Evolutionary conservation across 2,329 filamentous ascomycete species (phyloP).

Genomic region (Microascus cirrosus): DNA sequence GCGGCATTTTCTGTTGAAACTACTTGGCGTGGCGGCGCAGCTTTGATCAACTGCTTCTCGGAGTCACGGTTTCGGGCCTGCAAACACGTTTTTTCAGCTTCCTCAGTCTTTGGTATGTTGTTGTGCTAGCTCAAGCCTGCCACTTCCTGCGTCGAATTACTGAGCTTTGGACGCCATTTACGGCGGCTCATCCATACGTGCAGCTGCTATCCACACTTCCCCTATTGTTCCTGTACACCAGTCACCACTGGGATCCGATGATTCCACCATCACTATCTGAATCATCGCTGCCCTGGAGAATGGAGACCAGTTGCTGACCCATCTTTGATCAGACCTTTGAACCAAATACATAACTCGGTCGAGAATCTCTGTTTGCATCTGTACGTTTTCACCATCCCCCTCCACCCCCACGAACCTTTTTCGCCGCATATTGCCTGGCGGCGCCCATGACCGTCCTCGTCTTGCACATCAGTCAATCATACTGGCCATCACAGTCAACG

Average conservation of each 20-base stretch:
- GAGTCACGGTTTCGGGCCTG: constrained; percentile 4
- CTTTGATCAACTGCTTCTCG: constrained; percentile 2
- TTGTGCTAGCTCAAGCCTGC: neutral
- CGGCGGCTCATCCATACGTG: neutral
- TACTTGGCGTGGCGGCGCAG: constrained; percentile 4
- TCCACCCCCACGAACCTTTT: too few species aligned
- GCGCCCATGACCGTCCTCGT: neutral
- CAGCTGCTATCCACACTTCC: neutral
- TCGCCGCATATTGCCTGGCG: neutral
- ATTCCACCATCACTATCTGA: neutral
- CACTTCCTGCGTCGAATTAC: neutral
- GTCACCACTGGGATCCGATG: neutral
- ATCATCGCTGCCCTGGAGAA: neutral
- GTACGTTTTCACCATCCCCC: neutral
- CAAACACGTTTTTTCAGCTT: constrained; percentile 1
- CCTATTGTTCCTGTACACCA: neutral
- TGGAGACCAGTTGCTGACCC: neutral
- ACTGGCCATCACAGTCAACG: too few species aligned
- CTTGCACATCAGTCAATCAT: neutral
- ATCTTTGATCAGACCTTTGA: neutral
- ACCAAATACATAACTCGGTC: neutral
- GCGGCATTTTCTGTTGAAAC: neutral
- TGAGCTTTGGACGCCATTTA: neutral
- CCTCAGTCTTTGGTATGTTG: neutral
- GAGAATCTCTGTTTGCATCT: neutral